Conservation (phyloP, 1,139 yeast species). For the Kurtzmaniella quercitrusa region DNA sequence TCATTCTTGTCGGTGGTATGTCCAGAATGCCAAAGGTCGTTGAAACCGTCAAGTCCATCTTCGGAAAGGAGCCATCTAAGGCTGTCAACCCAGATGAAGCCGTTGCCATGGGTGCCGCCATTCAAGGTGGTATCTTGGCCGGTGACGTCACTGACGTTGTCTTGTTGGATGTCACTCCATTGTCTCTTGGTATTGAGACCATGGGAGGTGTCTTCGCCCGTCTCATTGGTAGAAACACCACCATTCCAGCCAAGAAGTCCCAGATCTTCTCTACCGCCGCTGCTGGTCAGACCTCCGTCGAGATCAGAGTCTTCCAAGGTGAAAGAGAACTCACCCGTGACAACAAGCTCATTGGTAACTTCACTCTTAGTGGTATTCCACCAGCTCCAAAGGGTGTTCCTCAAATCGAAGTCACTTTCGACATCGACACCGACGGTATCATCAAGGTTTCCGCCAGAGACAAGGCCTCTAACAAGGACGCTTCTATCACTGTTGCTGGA, state of each 20-base stretch:
- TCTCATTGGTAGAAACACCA: constrained; percentile 95
- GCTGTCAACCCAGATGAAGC: constrained; percentile 99
- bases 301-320: constrained; percentile 99
- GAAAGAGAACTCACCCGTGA: constrained; percentile 99
- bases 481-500: constrained; percentile 98
- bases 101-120: constrained; percentile 99
- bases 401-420: constrained; percentile 96
- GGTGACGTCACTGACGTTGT: constrained; percentile 98
- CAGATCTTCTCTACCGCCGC: constrained; percentile 98
- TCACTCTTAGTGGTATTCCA: constrained; percentile 92
- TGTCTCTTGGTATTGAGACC: constrained; percentile 97
- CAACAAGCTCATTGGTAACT: constrained; percentile 98
- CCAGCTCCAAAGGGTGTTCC: constrained; percentile 99
- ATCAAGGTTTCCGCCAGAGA: constrained; percentile 98
- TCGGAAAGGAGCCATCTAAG: constrained; percentile 95
- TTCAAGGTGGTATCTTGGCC: constrained; percentile 97
- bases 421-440: constrained; percentile 98
- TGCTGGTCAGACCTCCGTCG: constrained; percentile 98
- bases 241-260: constrained; percentile 95
- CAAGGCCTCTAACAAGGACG: constrained; percentile 97
- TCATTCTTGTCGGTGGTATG: constrained; percentile 99
- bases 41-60: constrained; percentile 89
- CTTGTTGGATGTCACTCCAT: constrained; percentile 95
- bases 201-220: constrained; percentile 99
- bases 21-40: constrained; percentile 99